phyloP scores from a whole-genome alignment of 768 basidiomycete species.

The Boletus bicolor region DNA sequence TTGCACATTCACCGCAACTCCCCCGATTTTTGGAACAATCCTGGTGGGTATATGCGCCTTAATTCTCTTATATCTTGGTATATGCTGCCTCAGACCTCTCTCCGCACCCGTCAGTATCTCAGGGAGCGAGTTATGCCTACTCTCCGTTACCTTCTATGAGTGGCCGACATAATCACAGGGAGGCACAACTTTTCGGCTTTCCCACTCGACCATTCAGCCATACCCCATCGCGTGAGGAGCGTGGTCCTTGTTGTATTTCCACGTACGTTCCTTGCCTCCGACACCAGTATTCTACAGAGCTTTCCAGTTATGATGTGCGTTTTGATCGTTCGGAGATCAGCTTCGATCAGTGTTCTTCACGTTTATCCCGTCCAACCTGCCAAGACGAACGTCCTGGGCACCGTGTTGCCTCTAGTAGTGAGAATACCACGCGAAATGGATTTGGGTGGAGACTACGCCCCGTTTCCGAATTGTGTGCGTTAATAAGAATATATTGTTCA shows the following conservation, averaged over 20 bases:
- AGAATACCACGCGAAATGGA: conserved; percentile 32
- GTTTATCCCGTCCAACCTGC: neutral
- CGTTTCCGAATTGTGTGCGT: conserved; percentile 69
- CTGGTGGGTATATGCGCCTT: conserved; percentile 29
- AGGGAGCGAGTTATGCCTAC: conserved; percentile 1
- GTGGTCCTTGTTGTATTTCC: neutral
- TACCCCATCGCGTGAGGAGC: neutral
- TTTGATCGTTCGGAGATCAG: neutral
- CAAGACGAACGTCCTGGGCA: neutral
- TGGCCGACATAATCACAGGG: neutral
- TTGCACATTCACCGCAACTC: conserved; percentile 2
- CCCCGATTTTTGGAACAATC: conserved; percentile 7
- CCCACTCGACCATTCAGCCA: neutral
- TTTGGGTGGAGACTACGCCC: conserved; percentile 57
- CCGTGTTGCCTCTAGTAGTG: neutral
- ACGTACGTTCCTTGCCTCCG: neutral
- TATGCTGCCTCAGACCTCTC: conserved; percentile 35
- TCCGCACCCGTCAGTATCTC: conserved; percentile 34
- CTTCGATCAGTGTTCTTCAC: neutral
- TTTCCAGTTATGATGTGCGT: neutral
- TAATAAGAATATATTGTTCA: neutral
- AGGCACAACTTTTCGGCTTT: neutral
- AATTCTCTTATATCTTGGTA: neutral
- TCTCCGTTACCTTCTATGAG: conserved; percentile 1
- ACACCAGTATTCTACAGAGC: conserved; percentile 7